Evolutionary conservation across 2,329 filamentous ascomycete genomes (phyloP).

Genomic region (Alternaria sp.): DNA sequence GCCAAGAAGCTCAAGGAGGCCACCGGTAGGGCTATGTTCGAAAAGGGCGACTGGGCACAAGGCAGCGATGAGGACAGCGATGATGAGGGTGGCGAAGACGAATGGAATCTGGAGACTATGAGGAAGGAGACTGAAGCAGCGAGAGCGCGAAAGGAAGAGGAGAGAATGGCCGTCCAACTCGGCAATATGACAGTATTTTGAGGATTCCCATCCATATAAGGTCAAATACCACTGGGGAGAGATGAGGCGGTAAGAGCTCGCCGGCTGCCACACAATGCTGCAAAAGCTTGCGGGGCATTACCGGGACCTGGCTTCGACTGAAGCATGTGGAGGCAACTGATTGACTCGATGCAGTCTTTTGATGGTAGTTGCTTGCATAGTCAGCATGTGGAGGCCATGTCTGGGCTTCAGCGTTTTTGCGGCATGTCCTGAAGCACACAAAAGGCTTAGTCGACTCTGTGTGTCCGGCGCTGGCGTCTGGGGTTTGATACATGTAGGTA

Average conservation of each 20-base stretch:
- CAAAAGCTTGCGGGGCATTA: slow-evolving; percentile 44
- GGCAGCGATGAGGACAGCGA: slow-evolving; percentile 64
- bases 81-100: slow-evolving; percentile 67
- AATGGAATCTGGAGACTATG: slow-evolving; percentile 84
- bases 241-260: slow-evolving; percentile 17
- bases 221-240: slow-evolving; percentile 2
- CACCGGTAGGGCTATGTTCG: slow-evolving; percentile 92
- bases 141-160: slow-evolving; percentile 78
- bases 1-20: slow-evolving; percentile 92
- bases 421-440: neutral
- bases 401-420: slow-evolving; percentile 12
- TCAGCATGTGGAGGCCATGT: slow-evolving; percentile 5
- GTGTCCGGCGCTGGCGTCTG: slow-evolving; percentile 21
- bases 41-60: slow-evolving; percentile 89
- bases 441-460: slow-evolving; percentile 12
- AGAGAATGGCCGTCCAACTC: slow-evolving; percentile 59
- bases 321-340: slow-evolving; percentile 4
- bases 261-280: slow-evolving; percentile 42
- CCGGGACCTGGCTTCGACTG: slow-evolving; percentile 13
- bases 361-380: neutral
- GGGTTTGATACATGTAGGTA: slow-evolving; percentile 9
- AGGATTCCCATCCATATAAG: slow-evolving; percentile 5
- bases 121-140: slow-evolving; percentile 84
- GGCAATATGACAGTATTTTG: slow-evolving; percentile 35
- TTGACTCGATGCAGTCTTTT: slow-evolving; percentile 2